Percentiles rank a stretch among this genome's conserved stretches.
Conservation (phyloP, 768 basidiomycete species). For the Tylopilus balloui region DNA sequence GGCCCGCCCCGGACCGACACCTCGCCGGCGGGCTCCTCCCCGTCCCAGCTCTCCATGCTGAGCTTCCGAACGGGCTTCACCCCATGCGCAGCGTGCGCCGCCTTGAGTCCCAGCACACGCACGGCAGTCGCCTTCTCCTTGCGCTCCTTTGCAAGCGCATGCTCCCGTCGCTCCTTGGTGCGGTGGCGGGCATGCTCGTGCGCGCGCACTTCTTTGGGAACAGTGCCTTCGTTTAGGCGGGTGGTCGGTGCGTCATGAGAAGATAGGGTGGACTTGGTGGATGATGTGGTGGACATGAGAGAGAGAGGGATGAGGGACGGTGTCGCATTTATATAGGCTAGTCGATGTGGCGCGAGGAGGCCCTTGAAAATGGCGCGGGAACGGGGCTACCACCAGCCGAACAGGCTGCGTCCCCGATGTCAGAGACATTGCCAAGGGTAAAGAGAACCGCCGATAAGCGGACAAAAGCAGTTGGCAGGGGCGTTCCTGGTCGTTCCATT, state of each 20-base stretch:
- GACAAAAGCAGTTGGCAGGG: conserved; percentile 5
- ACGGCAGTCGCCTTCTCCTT: conserved; percentile 25
- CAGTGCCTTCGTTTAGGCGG: conserved; percentile 15
- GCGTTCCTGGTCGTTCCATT: conserved; percentile 13
- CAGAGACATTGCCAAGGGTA: background rate
- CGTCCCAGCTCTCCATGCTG: conserved; percentile 30
- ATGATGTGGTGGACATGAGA: conserved; percentile 31
- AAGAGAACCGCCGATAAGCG: background rate
- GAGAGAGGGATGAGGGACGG: conserved; percentile 5
- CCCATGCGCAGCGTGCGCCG: conserved; percentile 3
- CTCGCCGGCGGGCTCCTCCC: conserved; percentile 12
- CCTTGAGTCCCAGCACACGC: conserved; percentile 20
- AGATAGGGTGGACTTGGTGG: conserved; percentile 17
- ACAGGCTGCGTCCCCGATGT: conserved; percentile 1
- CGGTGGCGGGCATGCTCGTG: conserved; percentile 33
- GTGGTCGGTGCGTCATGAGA: conserved; percentile 17
- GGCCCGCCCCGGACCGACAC: background rate
- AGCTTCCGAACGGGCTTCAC: conserved; percentile 21
- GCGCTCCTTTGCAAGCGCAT: conserved; percentile 29
- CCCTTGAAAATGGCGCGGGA: conserved; percentile 20
- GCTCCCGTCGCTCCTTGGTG: conserved; percentile 30
- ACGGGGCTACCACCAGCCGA: conserved; percentile 18
- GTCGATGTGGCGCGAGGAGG: conserved; percentile 21
- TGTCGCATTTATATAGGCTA: conserved; percentile 31
- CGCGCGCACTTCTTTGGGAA: conserved; percentile 30